Percentiles rank a stretch among this genome's conserved stretches.
These are phyloP conservation scores for Volvariella surrecta DNA, from an alignment of 1,284 basidiomycete species.

Conservation along the genomic window DNA sequence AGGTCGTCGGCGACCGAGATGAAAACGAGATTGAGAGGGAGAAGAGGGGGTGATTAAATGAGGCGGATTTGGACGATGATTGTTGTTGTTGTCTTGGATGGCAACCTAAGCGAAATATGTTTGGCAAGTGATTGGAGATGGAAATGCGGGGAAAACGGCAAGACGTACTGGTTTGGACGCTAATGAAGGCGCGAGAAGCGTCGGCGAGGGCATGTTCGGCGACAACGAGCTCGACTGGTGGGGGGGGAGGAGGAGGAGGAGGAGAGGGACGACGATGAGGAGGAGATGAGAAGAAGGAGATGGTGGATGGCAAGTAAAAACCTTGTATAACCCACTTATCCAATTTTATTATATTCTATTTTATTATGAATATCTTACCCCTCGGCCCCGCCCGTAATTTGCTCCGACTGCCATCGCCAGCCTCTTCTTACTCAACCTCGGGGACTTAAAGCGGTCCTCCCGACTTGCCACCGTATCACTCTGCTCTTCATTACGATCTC, in stretches of 20 bases:
- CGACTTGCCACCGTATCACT: too few relatives aligned
- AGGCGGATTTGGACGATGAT: conserved; percentile 1
- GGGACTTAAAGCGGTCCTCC: too few relatives aligned
- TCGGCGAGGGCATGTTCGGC: background rate
- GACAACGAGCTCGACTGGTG: too few relatives aligned
- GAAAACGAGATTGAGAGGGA: background rate
- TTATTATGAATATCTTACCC: too few relatives aligned
- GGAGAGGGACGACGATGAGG: conserved; percentile 6
- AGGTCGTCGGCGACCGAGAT: background rate
- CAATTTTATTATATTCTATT: too few relatives aligned
- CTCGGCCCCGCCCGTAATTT: too few relatives aligned
- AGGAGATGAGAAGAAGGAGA: conserved; percentile 5
- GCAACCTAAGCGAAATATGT: conserved; percentile 1
- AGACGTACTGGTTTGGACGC: background rate
- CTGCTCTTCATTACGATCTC: too few relatives aligned
- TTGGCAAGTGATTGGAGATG: background rate
- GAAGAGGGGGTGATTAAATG: background rate
- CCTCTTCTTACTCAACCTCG: too few relatives aligned
- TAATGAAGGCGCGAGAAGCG: background rate
- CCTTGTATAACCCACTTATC: too few relatives aligned
- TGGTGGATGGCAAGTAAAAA: conserved; percentile 1
- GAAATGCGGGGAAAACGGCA: background rate
- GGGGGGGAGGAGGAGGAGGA: too few relatives aligned
- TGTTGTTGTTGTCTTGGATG: conserved; percentile 2
- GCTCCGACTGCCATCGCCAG: too few relatives aligned